Base-by-base conservation (phyloP, 495 filamentous ascomycete genomes). In the Neurospora sp. region DNA sequence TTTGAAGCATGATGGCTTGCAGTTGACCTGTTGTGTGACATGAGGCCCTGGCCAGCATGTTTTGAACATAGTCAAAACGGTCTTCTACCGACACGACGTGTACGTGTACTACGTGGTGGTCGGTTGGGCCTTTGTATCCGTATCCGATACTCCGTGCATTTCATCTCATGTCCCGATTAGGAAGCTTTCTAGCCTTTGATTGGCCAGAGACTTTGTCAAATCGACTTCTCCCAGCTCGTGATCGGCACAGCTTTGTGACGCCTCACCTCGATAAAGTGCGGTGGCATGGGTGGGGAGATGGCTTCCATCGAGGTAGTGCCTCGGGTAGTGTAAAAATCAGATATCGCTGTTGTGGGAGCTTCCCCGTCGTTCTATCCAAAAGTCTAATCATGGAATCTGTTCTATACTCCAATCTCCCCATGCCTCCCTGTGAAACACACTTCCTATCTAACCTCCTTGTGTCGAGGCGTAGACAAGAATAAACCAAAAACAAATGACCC, bases 121-220 rank as follows among this genome's bases (percentile, higher is more conserved):
- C 53, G 27, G 27, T 66, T 35, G 53, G 53, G 27, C 53, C 27
- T 66, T 66, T 66, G 53, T 61, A 61, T 61, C 22, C 53, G 53
- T 61, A 61, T 31, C 27, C 27, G 53, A 12, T 61, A 61, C 53
- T 35, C 12, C 12, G 53, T 61, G 53, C 53, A 61, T 61, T 61
- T 61, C 53, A 61, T 61, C 22, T 61, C 53, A 61, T 61, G 53
- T 35, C 77, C 77, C 8, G 40, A 78, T 78, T 68, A 71, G 77
- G 77, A 78, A 31, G 40, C 18, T 18, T 48, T 40, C 68, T 31
- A 38, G 22, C 22, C 42, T 39, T 40, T 78, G 73, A 79, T 79
- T 79, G 78, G 78, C 53, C 74, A 73, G 12, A 12, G 20, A 8
- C 12, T 31, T 31, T 61, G 46, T 53, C 22, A 12, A 59, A 27